Conservation (phyloP, 2,329 filamentous ascomycete genomes). For the Colletotrichum caudatum region DNA sequence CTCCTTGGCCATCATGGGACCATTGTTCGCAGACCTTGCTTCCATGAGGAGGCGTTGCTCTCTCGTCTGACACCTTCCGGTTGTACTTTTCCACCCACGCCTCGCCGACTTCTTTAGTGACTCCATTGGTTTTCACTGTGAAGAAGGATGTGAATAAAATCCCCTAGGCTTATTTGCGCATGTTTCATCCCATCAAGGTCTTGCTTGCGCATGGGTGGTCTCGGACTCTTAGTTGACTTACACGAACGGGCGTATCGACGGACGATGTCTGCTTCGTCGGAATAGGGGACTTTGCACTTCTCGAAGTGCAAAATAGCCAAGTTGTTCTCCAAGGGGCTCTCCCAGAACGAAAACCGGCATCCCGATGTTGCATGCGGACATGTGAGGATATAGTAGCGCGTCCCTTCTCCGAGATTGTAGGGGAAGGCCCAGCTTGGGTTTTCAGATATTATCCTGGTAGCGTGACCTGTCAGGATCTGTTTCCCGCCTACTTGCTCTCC, state of each 20-base stretch:
- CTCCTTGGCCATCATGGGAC: too few species aligned
- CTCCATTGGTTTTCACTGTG: background rate
- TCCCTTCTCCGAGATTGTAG: background rate
- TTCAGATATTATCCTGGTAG: background rate
- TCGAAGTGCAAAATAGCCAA: background rate
- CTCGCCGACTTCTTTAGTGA: background rate
- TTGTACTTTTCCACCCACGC: background rate
- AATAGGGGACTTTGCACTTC: background rate
- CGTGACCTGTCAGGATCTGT: background rate
- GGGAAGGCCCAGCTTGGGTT: background rate
- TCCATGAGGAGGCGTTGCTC: background rate
- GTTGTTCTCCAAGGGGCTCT: background rate
- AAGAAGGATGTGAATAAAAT: background rate
- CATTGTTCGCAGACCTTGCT: background rate
- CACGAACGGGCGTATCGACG: background rate
- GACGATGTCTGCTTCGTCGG: background rate
- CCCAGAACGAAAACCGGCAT: background rate
- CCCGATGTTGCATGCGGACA: background rate
- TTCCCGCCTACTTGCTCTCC: too few species aligned
- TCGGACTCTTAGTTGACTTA: background rate
- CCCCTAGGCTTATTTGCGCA: slow-evolving; percentile 30
- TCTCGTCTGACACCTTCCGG: background rate
- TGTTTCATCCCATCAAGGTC: background rate
- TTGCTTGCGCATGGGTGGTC: too few species aligned
- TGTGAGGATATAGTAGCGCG: background rate